These are phyloP conservation scores for Termitomyces sp. DNA, from an alignment of 1,284 basidiomycete genomes.

Conservation along the genomic window DNA sequence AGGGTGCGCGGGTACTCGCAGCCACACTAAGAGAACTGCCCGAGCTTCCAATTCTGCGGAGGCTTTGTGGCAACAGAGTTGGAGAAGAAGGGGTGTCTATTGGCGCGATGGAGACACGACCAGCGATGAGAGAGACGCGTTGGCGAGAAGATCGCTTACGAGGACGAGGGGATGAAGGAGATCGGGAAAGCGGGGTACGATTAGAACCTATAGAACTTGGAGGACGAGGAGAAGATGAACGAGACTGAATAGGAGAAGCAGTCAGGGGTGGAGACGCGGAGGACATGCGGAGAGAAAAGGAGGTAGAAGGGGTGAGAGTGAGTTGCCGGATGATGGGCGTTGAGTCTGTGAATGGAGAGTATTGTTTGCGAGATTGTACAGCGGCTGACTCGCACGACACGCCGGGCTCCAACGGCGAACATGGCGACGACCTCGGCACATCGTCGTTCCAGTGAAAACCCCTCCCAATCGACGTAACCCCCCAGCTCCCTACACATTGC, in stretches of 20 bases:
- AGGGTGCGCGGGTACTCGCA: constrained; percentile 57
- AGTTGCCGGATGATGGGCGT: constrained; percentile 22
- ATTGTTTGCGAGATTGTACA: constrained; percentile 29
- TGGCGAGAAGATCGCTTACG: constrained; percentile 76
- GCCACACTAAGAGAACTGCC: constrained; percentile 58
- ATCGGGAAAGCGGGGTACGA: constrained; percentile 26
- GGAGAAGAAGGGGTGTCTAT: constrained; percentile 63
- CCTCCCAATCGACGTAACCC: constrained; percentile 74
- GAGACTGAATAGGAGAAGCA: constrained; percentile 23
- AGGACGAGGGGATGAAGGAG: constrained; percentile 51
- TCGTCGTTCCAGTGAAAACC: constrained; percentile 71
- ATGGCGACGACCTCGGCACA: constrained; percentile 21
- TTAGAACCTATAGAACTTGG: constrained; percentile 11
- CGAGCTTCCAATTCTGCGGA: constrained; percentile 56
- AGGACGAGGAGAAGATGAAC: constrained; percentile 22
- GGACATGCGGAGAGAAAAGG: constrained; percentile 23
- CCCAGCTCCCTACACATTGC: constrained; percentile 74
- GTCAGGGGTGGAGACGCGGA: constrained; percentile 18
- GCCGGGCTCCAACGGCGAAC: constrained; percentile 14
- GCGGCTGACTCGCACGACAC: constrained; percentile 8
- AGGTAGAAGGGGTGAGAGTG: constrained; percentile 18
- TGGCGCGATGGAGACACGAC: constrained; percentile 68
- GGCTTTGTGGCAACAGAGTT: constrained; percentile 51
- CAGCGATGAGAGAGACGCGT: constrained; percentile 75
- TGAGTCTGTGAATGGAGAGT: not conserved